These are phyloP conservation scores for Coemansia guatemalensis DNA, from an alignment of 192 early-diverging fungal species.

Conservation along the genomic window DNA sequence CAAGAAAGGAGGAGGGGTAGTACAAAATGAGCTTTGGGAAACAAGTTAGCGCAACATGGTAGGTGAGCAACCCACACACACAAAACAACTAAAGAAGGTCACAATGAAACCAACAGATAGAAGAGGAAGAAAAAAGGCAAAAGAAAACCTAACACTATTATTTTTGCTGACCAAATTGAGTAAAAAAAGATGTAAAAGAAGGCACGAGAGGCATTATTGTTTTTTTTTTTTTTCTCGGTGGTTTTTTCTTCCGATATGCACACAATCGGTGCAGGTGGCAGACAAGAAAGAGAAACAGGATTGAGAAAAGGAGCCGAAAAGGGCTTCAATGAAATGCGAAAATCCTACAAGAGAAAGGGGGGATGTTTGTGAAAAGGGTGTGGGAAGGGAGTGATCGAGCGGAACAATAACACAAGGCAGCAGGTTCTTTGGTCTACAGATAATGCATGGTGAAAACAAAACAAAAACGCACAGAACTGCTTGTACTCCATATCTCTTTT, in stretches of 20 bases:
- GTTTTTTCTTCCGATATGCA: constrained; percentile 1
- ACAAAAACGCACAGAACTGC: too few relatives aligned
- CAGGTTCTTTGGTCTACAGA: too few relatives aligned
- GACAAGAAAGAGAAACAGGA: background rate
- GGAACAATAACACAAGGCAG: too few relatives aligned
- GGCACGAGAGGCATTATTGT: background rate
- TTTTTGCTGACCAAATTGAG: background rate
- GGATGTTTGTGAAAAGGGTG: background rate
- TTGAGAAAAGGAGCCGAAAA: background rate
- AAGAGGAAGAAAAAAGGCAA: background rate
- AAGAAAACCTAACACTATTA: background rate
- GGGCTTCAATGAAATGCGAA: too few relatives aligned
- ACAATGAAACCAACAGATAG: background rate
- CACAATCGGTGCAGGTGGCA: background rate
- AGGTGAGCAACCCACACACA: too few relatives aligned
- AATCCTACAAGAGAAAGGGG: background rate
- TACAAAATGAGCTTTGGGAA: too few relatives aligned
- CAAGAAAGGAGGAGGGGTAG: too few relatives aligned
- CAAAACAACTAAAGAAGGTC: too few relatives aligned
- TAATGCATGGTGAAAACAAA: too few relatives aligned
- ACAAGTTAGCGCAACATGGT: too few relatives aligned
- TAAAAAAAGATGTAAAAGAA: background rate
- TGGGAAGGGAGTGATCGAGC: too few relatives aligned
- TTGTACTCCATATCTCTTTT: too few relatives aligned
- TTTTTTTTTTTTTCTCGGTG: background rate